These are phyloP conservation scores for Diatrype stigma DNA, from an alignment of 2,329 filamentous ascomycete species.

Conservation along the genomic window DNA sequence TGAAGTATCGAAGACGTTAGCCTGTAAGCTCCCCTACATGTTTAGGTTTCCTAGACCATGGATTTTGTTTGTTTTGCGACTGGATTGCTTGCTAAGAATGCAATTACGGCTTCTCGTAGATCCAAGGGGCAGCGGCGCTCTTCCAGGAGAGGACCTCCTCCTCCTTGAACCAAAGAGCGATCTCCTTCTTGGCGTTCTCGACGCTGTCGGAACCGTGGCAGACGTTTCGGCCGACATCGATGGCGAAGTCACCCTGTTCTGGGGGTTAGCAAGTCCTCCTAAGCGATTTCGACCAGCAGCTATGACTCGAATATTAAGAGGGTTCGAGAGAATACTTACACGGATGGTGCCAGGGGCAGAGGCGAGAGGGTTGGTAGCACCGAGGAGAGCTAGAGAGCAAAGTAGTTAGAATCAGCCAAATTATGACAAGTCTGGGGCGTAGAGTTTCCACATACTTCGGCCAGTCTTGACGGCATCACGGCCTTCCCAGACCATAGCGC, in stretches of 20 bases:
- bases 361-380: slow-evolving; percentile 96
- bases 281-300: background rate
- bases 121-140: slow-evolving; percentile 80
- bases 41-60: background rate
- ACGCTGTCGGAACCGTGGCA: slow-evolving; percentile 99
- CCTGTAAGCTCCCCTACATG: background rate
- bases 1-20: no score
- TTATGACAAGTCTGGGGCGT: background rate
- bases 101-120: slow-evolving; percentile 82
- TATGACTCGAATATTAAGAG: no score
- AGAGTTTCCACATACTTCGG: slow-evolving; percentile 58
- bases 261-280: background rate
- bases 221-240: slow-evolving; percentile 94
- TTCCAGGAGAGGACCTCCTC: slow-evolving; percentile 84
- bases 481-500: slow-evolving; percentile 99
- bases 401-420: slow-evolving; percentile 7
- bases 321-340: slow-evolving; percentile 37
- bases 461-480: slow-evolving; percentile 99
- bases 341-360: slow-evolving; percentile 97
- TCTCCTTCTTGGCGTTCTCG: slow-evolving; percentile 99
- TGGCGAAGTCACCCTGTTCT: slow-evolving; percentile 66
- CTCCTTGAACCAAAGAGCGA: slow-evolving; percentile 94
- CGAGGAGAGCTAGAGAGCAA: slow-evolving; percentile 66
- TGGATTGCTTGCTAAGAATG: background rate
- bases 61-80: background rate